Evolutionary conservation across 768 basidiomycete species (phyloP), one percentile per base, ranked within the genome.

Genomic region (Sarcodon sp.): DNA sequence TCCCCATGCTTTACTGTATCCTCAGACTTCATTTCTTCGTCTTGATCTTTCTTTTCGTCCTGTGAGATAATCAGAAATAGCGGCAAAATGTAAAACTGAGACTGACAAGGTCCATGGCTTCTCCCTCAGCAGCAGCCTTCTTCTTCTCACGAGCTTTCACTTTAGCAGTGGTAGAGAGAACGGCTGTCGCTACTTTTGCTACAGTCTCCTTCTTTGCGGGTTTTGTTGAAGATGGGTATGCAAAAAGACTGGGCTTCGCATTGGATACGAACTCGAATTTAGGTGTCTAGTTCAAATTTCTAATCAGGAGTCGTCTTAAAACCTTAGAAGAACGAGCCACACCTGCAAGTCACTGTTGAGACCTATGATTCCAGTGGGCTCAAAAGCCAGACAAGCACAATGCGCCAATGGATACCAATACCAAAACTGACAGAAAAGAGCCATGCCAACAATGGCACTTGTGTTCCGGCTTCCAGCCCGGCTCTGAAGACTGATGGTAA

Each of bases 381-480:
- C 85, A 64, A 99, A 97, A 2, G 93, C 84, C 53, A 99, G 68
- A 56, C 84, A 87, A 12, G 87, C 85, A 53, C 87, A 91, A 59
- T 97, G 93, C 11, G 92, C 91, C 27, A 98, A 70, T 33, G 96
- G 96, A 66, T 93, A 99, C 96, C 96, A 99, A 63, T 98, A 98
- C 96, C 96, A 99, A 68, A 99, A 98, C 64, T 99, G 96, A 58
- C 87, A 88, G 70, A 99, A 99, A 61, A 99, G 66, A 13, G 87
- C 81, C 86, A 98, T 92, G n/a, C 96, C 96, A 33, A 98, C 90
- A 53, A 98, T 88, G 2, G 94, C 91, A 43, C 76, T 87, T 55
- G 92, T 93, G 62, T 97, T 94, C 54, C 79, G 77, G 54, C 85
- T 92, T 7, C 96, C 96, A 1, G 90, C 90, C 51, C 88, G 80